phyloP scores from a whole-genome alignment of 441 rosid genomes.

The Hura crepitans region DNA sequence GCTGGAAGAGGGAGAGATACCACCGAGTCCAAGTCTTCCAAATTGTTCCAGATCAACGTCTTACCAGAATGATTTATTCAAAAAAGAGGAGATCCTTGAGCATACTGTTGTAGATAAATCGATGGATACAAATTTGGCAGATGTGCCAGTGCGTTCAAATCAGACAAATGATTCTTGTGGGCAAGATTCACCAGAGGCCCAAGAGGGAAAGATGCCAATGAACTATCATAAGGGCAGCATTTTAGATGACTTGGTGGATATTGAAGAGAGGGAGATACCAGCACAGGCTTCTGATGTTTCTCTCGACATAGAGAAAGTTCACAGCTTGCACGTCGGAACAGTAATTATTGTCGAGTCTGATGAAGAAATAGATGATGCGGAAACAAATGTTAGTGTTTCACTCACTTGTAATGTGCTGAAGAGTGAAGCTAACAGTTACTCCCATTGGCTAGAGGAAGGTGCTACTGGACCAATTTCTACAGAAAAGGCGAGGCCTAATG shows the following conservation, averaged over 20 bases:
- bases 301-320: neutral
- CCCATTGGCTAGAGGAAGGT: neutral
- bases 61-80: conserved; percentile 1
- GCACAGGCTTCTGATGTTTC: neutral
- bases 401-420: conserved; percentile 1
- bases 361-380: neutral
- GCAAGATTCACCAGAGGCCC: neutral
- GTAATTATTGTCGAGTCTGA: conserved; percentile 11
- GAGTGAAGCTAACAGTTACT: neutral
- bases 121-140: conserved; percentile 6
- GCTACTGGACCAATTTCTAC: neutral
- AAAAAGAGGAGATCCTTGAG: neutral
- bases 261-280: conserved; percentile 4
- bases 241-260: neutral
- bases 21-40: neutral
- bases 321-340: neutral
- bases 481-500: conserved; percentile 6
- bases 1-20: conserved; percentile 18
- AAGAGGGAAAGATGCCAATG: neutral
- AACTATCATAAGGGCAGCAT: neutral
- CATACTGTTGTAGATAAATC: neutral
- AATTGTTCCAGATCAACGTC: neutral
- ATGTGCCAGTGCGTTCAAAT: too few species aligned
- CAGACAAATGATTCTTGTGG: too few species aligned
- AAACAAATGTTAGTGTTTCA: conserved; percentile 1